A percentile compares a stretch with the other conserved stretches of the same genome.
These are phyloP conservation scores for Hanseniaspora nectarophila DNA, from an alignment of 805 yeast genomes.

Conservation along the genomic window DNA sequence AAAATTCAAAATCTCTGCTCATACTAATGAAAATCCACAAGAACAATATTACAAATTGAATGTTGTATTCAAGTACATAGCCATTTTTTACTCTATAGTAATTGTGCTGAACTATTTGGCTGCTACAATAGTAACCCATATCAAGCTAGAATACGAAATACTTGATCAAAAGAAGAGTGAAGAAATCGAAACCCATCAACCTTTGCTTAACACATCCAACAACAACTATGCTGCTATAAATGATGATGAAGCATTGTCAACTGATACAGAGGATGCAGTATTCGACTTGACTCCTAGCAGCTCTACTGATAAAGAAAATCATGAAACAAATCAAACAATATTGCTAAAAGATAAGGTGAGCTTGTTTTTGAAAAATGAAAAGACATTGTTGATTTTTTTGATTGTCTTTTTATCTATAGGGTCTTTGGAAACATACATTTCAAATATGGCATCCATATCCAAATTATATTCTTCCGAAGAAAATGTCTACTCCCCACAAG, in stretches of 20 bases:
- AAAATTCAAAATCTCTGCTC: background rate
- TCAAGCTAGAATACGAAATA: slow-evolving; percentile 19
- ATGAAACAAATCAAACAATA: too few species aligned
- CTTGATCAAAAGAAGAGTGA: slow-evolving; percentile 14
- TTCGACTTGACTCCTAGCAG: slow-evolving; percentile 20
- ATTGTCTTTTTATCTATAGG: slow-evolving; percentile 64
- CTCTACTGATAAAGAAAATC: slow-evolving; percentile 19
- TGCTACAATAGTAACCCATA: slow-evolving; percentile 50
- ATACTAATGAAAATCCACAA: too few species aligned
- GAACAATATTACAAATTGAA: slow-evolving; percentile 33
- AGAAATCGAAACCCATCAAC: slow-evolving; percentile 20
- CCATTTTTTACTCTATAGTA: slow-evolving; percentile 41
- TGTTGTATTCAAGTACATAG: slow-evolving; percentile 43
- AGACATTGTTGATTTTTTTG: slow-evolving; percentile 35
- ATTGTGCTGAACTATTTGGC: slow-evolving; percentile 54
- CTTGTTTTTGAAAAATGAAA: slow-evolving; percentile 15
- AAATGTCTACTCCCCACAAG: slow-evolving; percentile 19
- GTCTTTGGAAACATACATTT: slow-evolving; percentile 72
- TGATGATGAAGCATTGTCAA: slow-evolving; percentile 20
- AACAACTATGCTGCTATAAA: slow-evolving; percentile 25
- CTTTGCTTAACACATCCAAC: slow-evolving; percentile 23
- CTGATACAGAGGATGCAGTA: background rate
- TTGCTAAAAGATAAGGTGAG: slow-evolving; percentile 15
- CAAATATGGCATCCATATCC: slow-evolving; percentile 70
- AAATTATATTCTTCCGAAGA: slow-evolving; percentile 22